These are phyloP conservation scores for Thelephora ganbajun DNA, from an alignment of 768 basidiomycete species.

Conservation along the genomic window DNA sequence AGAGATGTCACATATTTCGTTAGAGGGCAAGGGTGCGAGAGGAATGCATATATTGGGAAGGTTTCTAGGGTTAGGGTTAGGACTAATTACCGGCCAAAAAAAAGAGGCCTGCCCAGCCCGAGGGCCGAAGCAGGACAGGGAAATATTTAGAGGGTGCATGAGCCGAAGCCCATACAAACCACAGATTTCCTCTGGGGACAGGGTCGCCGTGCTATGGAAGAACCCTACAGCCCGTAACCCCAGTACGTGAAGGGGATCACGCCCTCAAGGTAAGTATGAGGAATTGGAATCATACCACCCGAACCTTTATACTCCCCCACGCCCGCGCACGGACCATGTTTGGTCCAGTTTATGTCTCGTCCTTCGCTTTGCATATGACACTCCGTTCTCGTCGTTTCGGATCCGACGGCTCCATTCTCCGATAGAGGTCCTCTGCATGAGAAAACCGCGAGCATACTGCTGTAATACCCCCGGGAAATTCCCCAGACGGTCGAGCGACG, in stretches of 20 bases:
- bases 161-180: slow-evolving; percentile 34
- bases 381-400: too few species aligned
- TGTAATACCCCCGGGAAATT: too few species aligned
- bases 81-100: slow-evolving; percentile 13
- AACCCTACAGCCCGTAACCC: slow-evolving; percentile 22
- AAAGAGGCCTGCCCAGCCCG: slow-evolving; percentile 34
- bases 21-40: too few species aligned
- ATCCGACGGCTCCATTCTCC: too few species aligned
- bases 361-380: too few species aligned
- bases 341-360: background rate
- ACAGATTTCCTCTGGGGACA: slow-evolving; percentile 31
- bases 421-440: too few species aligned
- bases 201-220: slow-evolving; percentile 40
- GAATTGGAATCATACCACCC: slow-evolving; percentile 4
- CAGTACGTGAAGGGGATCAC: slow-evolving; percentile 22
- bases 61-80: slow-evolving; percentile 18
- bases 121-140: slow-evolving; percentile 34
- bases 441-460: too few species aligned
- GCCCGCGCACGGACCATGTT: slow-evolving; percentile 15
- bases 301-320: slow-evolving; percentile 9
- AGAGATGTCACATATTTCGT: too few species aligned
- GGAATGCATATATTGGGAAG: too few species aligned
- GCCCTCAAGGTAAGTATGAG: slow-evolving; percentile 24
- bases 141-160: slow-evolving; percentile 34
- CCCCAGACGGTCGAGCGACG: too few species aligned